These are phyloP conservation scores for Phycomyces nitens DNA, from an alignment of 192 early-diverging fungal species.

Conservation along the genomic window DNA sequence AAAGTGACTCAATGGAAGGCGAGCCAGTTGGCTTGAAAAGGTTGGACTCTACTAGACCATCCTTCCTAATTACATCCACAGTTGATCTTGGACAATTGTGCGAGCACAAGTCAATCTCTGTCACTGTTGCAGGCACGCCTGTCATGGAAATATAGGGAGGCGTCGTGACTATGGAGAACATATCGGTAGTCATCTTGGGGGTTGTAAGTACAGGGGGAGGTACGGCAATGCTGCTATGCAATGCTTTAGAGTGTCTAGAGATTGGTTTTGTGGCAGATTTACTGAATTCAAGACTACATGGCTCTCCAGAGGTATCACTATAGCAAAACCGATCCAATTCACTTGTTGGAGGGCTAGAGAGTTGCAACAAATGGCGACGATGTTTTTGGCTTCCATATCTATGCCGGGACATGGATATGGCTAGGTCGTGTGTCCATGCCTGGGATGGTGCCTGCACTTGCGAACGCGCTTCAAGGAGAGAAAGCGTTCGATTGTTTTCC, in stretches of 20 bases:
- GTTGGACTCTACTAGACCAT: too few species aligned
- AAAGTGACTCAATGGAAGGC: not conserved
- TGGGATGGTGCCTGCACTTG: not conserved
- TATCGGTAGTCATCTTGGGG: not conserved
- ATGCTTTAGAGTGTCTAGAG: not conserved
- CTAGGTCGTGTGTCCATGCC: not conserved
- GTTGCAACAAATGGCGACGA: conserved; percentile 16
- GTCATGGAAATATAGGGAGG: conserved; percentile 2
- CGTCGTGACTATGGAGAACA: not conserved
- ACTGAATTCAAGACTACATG: not conserved
- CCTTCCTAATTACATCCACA: not conserved
- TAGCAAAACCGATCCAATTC: conserved; percentile 4
- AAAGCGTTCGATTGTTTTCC: not conserved
- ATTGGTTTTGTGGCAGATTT: not conserved
- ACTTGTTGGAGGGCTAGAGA: not conserved
- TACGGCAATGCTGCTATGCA: not conserved
- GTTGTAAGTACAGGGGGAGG: not conserved
- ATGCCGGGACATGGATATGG: conserved; percentile 10
- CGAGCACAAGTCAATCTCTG: not conserved
- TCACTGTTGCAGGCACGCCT: not conserved
- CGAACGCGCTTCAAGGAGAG: conserved; percentile 3
- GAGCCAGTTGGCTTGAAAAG: not conserved
- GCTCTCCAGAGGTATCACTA: not conserved
- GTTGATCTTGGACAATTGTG: not conserved
- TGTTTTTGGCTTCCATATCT: conserved; percentile 8